Percentiles rank a stretch among this genome's conserved stretches.
Evolutionary conservation across 106 monocot species (phyloP).

Genomic region (Dendrobium catenatum): DNA sequence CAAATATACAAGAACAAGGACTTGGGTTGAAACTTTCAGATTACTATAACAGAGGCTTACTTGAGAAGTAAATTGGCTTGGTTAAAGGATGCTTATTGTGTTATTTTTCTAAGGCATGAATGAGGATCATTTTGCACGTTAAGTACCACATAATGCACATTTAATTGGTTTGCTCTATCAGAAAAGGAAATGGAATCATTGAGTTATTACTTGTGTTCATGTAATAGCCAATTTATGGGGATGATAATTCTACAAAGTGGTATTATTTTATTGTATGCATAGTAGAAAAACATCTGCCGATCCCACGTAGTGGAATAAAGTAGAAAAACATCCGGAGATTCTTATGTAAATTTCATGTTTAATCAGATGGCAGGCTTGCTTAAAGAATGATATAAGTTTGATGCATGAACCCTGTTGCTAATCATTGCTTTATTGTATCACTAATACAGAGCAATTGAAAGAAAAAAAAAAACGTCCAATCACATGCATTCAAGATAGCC

Average conservation of each 20-base stretch:
- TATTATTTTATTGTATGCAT: neutral
- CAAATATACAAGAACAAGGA: no score
- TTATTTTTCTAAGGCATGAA: neutral
- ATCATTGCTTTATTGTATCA: neutral
- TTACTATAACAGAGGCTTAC: neutral
- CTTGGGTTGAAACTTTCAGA: neutral
- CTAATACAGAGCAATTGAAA: neutral
- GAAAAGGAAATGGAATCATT: no score
- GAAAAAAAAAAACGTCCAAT: neutral
- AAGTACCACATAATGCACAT: no score
- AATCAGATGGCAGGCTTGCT: neutral
- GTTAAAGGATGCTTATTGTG: neutral
- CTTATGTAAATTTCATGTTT: neutral
- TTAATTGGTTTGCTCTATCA: no score
- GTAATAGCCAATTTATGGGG: neutral
- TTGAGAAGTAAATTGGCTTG: neutral
- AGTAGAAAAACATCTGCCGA: neutral
- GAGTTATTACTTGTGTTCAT: neutral
- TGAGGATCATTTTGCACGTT: no score
- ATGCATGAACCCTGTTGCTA: neutral
- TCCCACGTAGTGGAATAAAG: no score
- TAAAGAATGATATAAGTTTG: neutral
- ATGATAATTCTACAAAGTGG: neutral
- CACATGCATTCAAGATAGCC: neutral
- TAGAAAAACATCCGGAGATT: neutral